These are phyloP conservation scores for Antarctomyces pellizariae DNA, from an alignment of 495 filamentous ascomycete species.

Conservation along the genomic window DNA sequence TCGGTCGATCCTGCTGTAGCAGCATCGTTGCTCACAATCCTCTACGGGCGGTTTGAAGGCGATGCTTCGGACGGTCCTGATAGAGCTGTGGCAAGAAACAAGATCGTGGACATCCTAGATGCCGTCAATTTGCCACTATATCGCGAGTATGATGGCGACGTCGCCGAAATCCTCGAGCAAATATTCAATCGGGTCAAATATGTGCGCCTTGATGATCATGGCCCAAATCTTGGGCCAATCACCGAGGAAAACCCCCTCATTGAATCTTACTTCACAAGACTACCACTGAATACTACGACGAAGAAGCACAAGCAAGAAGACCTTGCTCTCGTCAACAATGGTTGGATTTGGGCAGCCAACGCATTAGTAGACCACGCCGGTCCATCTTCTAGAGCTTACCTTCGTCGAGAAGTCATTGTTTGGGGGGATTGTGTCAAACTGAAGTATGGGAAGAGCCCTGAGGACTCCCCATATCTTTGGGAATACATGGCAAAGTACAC, in stretches of 20 bases:
- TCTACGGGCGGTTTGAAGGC: constrained; percentile 44
- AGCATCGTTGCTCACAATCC: constrained; percentile 40
- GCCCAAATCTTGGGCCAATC: constrained; percentile 69
- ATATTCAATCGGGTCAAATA: constrained; percentile 89
- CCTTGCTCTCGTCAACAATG: constrained; percentile 79
- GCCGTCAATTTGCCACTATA: constrained; percentile 75
- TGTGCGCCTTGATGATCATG: constrained; percentile 69
- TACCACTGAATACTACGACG: constrained; percentile 60
- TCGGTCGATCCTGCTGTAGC: constrained; percentile 38
- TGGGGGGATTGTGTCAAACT: constrained; percentile 99
- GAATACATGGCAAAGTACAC: constrained; percentile 88
- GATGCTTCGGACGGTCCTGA: constrained; percentile 19
- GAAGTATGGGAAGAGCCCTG: constrained; percentile 55
- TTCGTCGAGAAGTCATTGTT: constrained; percentile 84
- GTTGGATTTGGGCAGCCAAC: constrained; percentile 96
- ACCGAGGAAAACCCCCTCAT: constrained; percentile 57
- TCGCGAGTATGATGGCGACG: constrained; percentile 69
- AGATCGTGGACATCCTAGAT: constrained; percentile 41
- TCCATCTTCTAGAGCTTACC: constrained; percentile 65
- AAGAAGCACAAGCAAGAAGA: constrained; percentile 51
- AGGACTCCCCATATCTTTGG: constrained; percentile 90
- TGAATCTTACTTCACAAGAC: constrained; percentile 85
- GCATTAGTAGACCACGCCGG: constrained; percentile 87
- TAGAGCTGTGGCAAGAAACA: constrained; percentile 22
- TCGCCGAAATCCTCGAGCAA: constrained; percentile 65